These are phyloP conservation scores for Miscanthus lutarioriparius DNA, from an alignment of 176 grass and related monocot species.

Conservation along the genomic window DNA sequence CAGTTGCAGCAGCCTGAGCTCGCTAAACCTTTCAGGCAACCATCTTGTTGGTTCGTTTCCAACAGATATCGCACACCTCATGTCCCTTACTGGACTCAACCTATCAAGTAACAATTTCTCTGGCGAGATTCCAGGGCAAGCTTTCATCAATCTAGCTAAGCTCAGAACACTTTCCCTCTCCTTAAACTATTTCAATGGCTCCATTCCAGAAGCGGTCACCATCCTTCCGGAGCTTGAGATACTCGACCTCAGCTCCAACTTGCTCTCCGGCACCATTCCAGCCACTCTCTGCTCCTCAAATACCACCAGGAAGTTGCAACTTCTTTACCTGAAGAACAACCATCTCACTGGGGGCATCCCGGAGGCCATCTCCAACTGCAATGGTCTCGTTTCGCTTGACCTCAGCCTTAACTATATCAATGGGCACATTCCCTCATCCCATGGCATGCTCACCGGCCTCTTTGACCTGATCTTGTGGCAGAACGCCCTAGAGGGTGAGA, in stretches of 20 bases:
- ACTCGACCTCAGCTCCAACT: conserved; percentile 63
- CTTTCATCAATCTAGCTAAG: conserved; percentile 28
- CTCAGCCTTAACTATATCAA: conserved; percentile 38
- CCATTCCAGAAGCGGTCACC: conserved; percentile 33
- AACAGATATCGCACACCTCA: conserved; percentile 34
- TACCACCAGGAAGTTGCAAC: not conserved
- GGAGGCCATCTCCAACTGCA: conserved; percentile 20
- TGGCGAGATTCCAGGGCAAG: conserved; percentile 30
- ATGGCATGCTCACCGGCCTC: not conserved
- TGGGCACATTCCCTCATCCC: conserved; percentile 23
- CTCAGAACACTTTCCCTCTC: conserved; percentile 44
- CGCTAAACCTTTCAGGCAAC: conserved; percentile 52
- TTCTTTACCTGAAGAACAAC: conserved; percentile 42
- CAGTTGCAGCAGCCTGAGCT: conserved; percentile 31
- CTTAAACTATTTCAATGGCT: conserved; percentile 50
- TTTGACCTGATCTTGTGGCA: not conserved
- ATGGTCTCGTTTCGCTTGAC: conserved; percentile 37
- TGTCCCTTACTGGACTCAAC: conserved; percentile 28
- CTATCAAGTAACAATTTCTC: conserved; percentile 61
- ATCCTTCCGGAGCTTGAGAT: conserved; percentile 40
- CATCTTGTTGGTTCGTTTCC: conserved; percentile 37
- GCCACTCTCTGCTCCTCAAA: conserved; percentile 29
- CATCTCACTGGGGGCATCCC: conserved; percentile 5
- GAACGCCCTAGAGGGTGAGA: no score
- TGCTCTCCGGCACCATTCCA: conserved; percentile 45